Base-by-base conservation (phyloP, 1,284 basidiomycete species). In the Somion occarium region DNA sequence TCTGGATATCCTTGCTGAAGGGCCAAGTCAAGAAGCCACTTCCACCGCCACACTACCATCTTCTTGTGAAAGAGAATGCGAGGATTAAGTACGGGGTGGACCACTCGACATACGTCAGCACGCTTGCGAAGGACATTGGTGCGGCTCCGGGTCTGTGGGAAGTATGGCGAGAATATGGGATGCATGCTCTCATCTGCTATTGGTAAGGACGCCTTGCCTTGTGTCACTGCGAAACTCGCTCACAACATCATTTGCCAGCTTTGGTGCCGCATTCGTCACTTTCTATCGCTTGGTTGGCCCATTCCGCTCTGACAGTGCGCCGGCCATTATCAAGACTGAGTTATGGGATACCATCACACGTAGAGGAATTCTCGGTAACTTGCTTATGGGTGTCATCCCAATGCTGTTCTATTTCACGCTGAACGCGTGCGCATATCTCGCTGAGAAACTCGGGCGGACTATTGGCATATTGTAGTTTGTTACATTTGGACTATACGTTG, bases 61-160 rank as follows among this genome's bases (percentile, higher is more conserved):
- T 85, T 3, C 69, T 85, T 4, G 73, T 79, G 13, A 73, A 73
- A 34, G 71, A 76, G 26, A 73, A 69, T 12, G 74, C 78, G 0
- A 67, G 83, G 5, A 85, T 85, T 55, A 78, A 78, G 60, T 83
- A 84, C 58, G 82, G 81, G 7, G 82, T 80, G 5, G 78, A 80
- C 54, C 75, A 79, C 56, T 69, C 69, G 11, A 65, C 71, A 2
- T 85, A 85, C 62, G 79, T 82, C 68, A 73, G 76, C 19, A 80
- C 78, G 0, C 66, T 85, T 3, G 83, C 83, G 1, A 73, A 73
- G 44, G 83, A 85, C 59, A 81, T 85, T 56, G 78, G 80, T 11
- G 73, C 75, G 1, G 75, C 78, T 1, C 83, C 83, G 5, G 68
- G 72, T 1, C 65, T 85, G 7, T 64, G 61, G 48, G 66, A 77